These are phyloP conservation scores for Daedaleopsis sinensis DNA, from an alignment of 768 basidiomycete species.

Conservation along the genomic window DNA sequence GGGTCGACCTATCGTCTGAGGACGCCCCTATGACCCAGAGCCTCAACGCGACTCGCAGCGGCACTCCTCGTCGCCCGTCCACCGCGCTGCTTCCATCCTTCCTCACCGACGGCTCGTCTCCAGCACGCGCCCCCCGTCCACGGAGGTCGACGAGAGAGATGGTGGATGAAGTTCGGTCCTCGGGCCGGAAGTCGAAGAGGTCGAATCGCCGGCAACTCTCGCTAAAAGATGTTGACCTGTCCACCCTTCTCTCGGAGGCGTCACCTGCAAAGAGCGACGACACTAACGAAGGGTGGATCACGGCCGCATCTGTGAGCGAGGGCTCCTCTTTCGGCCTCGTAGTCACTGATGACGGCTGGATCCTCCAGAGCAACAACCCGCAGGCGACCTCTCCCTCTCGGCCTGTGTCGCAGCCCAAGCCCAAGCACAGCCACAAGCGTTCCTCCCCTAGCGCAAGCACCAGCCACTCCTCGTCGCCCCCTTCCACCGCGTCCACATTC, in stretches of 20 bases:
- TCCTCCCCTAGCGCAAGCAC: conserved; percentile 25
- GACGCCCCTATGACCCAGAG: conserved; percentile 5
- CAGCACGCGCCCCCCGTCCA: conserved; percentile 31
- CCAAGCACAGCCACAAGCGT: conserved; percentile 22
- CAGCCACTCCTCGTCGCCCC: conserved; percentile 2
- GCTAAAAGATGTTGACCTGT: conserved; percentile 8
- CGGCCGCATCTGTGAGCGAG: conserved; percentile 17
- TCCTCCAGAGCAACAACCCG: conserved; percentile 12
- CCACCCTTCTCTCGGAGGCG: neutral
- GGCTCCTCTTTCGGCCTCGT: conserved; percentile 1
- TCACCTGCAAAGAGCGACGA: neutral
- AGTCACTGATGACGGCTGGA: conserved; percentile 29
- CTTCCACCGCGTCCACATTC: conserved; percentile 6
- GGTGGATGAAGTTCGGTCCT: conserved; percentile 54
- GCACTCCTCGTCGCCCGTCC: conserved; percentile 35
- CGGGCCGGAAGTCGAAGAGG: conserved; percentile 19
- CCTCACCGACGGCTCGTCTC: conserved; percentile 40
- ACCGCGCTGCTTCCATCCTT: conserved; percentile 50
- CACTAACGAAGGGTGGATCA: conserved; percentile 28
- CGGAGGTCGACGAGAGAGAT: conserved; percentile 61
- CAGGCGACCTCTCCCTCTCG: neutral
- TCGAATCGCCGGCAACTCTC: conserved; percentile 7
- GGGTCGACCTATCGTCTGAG: conserved; percentile 38
- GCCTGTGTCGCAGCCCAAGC: conserved; percentile 5
- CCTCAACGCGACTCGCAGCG: conserved; percentile 34